These are phyloP conservation scores for Scheffersomyces illinoinensis DNA, from an alignment of 1,139 yeast species.

Conservation along the genomic window DNA sequence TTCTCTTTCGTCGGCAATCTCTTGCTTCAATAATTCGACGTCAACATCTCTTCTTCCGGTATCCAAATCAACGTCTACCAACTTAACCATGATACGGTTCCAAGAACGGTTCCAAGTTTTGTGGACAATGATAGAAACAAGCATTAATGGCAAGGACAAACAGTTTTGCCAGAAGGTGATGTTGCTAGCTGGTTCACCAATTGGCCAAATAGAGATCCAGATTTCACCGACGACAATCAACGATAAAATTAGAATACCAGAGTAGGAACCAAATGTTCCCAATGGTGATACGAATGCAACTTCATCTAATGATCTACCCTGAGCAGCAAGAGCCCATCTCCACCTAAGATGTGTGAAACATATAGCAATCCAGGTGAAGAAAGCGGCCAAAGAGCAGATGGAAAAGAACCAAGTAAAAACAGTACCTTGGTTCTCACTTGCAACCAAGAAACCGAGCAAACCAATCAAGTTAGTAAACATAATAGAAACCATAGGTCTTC, in stretches of 20 bases:
- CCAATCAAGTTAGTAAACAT: conserved; percentile 55
- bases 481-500: conserved; percentile 59
- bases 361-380: conserved; percentile 60
- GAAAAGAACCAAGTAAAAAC: conserved; percentile 70
- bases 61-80: conserved; percentile 48
- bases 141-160: conserved; percentile 49
- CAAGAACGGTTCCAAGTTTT: conserved; percentile 23
- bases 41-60: conserved; percentile 52
- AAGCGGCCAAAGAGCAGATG: conserved; percentile 60
- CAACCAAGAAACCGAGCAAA: conserved; percentile 61
- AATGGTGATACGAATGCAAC: conserved; percentile 49
- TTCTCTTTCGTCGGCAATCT: conserved; percentile 44
- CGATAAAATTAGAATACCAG: conserved; percentile 42
- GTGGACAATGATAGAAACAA: conserved; percentile 31
- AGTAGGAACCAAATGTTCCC: conserved; percentile 48
- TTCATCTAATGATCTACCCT: conserved; percentile 47
- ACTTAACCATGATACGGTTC: conserved; percentile 33
- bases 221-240: conserved; percentile 48
- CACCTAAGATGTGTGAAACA: conserved; percentile 52
- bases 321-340: conserved; percentile 48
- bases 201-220: conserved; percentile 49
- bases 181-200: conserved; percentile 31
- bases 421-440: conserved; percentile 43
- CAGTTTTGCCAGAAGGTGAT: conserved; percentile 47
- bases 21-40: conserved; percentile 45